These are phyloP conservation scores for Neurospora sp. DNA, from an alignment of 495 filamentous ascomycete genomes.

Conservation along the genomic window DNA sequence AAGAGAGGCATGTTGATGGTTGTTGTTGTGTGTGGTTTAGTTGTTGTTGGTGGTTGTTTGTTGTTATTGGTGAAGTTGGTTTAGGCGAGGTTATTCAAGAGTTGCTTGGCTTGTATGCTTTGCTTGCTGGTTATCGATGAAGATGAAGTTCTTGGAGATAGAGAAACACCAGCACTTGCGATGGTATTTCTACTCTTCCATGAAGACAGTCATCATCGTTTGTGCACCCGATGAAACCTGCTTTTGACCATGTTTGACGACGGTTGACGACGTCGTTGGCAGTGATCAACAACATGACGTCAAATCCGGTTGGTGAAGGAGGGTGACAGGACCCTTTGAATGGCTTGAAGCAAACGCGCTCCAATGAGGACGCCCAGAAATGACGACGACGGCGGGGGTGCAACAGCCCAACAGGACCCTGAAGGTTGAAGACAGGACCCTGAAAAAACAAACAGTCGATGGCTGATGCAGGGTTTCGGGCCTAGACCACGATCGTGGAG, in stretches of 20 bases:
- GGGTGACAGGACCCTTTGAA: conserved; percentile 9
- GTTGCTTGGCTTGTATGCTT: neutral
- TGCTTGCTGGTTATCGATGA: neutral
- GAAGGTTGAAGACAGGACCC: neutral
- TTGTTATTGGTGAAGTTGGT: neutral
- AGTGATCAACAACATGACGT: conserved; percentile 23
- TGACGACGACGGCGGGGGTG: conserved; percentile 4
- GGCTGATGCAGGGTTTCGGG: neutral
- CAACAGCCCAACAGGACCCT: conserved; percentile 2
- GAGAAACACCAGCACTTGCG: neutral
- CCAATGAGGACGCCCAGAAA: conserved; percentile 11
- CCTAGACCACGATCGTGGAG: neutral
- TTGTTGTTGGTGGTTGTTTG: neutral
- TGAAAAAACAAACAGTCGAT: conserved; percentile 3
- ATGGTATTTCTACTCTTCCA: neutral
- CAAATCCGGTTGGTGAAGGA: conserved; percentile 8
- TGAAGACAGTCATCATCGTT: neutral
- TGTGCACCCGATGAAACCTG: conserved; percentile 12
- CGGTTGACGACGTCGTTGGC: neutral
- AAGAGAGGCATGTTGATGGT: conserved; percentile 38
- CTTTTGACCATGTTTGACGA: conserved; percentile 8
- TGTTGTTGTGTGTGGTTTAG: neutral
- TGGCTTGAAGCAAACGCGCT: conserved; percentile 3
- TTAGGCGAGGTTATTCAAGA: neutral
- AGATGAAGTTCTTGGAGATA: neutral